A percentile compares a stretch with the other conserved stretches of the same genome.
These are phyloP conservation scores for Diplodia mutila DNA, from an alignment of 2,329 filamentous ascomycete species.

Conservation along the genomic window DNA sequence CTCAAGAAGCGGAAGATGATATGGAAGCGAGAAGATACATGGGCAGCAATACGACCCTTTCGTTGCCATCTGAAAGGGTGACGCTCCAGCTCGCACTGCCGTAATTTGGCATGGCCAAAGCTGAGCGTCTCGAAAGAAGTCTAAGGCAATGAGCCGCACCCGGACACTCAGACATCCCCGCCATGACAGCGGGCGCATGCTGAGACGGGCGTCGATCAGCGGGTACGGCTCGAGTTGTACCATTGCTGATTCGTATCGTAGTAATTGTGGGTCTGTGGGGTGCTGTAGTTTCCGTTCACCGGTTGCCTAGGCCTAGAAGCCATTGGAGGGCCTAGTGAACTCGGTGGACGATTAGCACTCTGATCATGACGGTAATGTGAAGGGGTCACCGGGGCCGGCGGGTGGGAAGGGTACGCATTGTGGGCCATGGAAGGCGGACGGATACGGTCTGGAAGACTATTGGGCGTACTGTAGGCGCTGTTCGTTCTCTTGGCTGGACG, in stretches of 20 bases:
- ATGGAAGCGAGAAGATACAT: neutral
- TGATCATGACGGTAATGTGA: slow-evolving; percentile 22
- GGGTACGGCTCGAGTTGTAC: slow-evolving; percentile 11
- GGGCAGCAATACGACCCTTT: neutral
- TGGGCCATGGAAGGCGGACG: slow-evolving; percentile 16
- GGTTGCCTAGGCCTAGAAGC: slow-evolving; percentile 21
- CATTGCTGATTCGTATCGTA: neutral
- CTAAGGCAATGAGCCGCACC: neutral
- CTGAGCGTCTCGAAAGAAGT: neutral
- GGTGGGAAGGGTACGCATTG: slow-evolving; percentile 20
- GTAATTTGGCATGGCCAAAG: neutral
- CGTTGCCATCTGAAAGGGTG: neutral
- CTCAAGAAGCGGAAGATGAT: slow-evolving; percentile 2
- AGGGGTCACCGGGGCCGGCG: slow-evolving; percentile 17
- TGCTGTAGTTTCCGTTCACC: slow-evolving; percentile 20
- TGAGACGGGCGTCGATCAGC: neutral
- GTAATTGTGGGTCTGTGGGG: slow-evolving; percentile 1
- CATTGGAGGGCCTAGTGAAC: slow-evolving; percentile 14
- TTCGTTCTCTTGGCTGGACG: slow-evolving; percentile 25
- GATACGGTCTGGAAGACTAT: slow-evolving; percentile 37
- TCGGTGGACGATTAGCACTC: slow-evolving; percentile 22
- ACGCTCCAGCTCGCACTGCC: neutral
- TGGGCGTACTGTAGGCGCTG: slow-evolving; percentile 43
- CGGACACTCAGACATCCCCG: too few relatives aligned
- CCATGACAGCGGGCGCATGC: neutral